phyloP scores from a whole-genome alignment of 495 filamentous ascomycete genomes.

The Parmelia sp. region DNA sequence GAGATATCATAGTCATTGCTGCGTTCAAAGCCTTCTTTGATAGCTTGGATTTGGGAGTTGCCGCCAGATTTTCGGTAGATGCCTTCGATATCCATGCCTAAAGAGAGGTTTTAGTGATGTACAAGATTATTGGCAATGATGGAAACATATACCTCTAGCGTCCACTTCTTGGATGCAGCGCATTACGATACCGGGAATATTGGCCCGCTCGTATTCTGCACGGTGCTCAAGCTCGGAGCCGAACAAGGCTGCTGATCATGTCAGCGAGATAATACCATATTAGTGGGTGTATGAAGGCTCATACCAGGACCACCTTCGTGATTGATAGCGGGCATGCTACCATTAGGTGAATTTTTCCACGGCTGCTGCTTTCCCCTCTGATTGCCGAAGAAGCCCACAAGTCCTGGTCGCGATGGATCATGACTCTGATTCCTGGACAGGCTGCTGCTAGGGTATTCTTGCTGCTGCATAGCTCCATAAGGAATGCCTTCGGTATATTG shows the following conservation, averaged over 20 bases:
- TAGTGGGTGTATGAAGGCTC: constrained; percentile 12
- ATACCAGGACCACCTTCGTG: constrained; percentile 49
- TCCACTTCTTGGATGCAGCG: constrained; percentile 98
- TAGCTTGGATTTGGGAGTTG: constrained; percentile 73
- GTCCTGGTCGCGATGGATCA: constrained; percentile 57
- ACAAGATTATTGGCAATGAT: not conserved
- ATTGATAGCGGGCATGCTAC: constrained; percentile 47
- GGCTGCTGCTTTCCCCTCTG: constrained; percentile 44
- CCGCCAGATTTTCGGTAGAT: constrained; percentile 98
- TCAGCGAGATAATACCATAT: constrained; percentile 17
- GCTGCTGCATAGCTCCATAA: constrained; percentile 35
- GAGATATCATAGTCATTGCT: constrained; percentile 82
- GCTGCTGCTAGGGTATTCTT: constrained; percentile 28
- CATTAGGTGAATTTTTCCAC: constrained; percentile 47
- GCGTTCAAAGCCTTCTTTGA: constrained; percentile 86
- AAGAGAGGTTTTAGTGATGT: not conserved
- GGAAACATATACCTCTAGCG: constrained; percentile 54
- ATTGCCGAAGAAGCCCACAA: constrained; percentile 63
- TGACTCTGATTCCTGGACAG: constrained; percentile 33
- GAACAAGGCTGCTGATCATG: constrained; percentile 56
- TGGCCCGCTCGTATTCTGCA: constrained; percentile 80
- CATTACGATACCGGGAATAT: constrained; percentile 83
- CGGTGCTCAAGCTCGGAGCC: constrained; percentile 84
- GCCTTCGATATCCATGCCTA: constrained; percentile 94
- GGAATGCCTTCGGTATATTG: constrained; percentile 52